Evolutionary conservation across 345 rosid genomes (phyloP).

Genomic region (Moringa oleifera): DNA sequence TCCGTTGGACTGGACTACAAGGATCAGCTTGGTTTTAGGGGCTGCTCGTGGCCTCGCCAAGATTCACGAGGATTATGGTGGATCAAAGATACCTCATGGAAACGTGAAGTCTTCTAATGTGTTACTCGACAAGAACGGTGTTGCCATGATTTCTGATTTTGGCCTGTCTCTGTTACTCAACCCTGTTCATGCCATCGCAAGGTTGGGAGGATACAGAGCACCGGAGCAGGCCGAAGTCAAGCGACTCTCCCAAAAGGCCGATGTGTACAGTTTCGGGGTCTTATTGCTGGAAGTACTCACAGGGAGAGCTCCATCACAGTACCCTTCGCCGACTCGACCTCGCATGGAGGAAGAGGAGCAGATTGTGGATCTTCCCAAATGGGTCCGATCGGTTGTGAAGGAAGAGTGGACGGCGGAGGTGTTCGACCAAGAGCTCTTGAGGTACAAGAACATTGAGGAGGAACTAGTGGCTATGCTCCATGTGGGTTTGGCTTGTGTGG

Average conservation of each 20-base stretch:
- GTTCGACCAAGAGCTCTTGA: slow-evolving; percentile 84
- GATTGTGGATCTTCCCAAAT: slow-evolving; percentile 69
- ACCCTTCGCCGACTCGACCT: slow-evolving; percentile 64
- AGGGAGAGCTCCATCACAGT: slow-evolving; percentile 69
- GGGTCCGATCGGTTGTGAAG: slow-evolving; percentile 93
- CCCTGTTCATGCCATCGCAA: slow-evolving; percentile 82
- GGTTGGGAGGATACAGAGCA: slow-evolving; percentile 89
- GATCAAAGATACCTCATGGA: slow-evolving; percentile 77
- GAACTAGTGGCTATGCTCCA: slow-evolving; percentile 91
- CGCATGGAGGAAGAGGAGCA: slow-evolving; percentile 55
- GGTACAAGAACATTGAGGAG: slow-evolving; percentile 94
- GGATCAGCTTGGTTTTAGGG: slow-evolving; percentile 81
- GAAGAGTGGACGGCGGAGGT: slow-evolving; percentile 99
- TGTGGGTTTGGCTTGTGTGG: slow-evolving; percentile 77
- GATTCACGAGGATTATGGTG: slow-evolving; percentile 64
- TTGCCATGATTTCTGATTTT: slow-evolving; percentile 78
- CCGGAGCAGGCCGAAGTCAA: slow-evolving; percentile 85
- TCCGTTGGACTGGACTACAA: slow-evolving; percentile 96
- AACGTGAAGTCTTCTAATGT: slow-evolving; percentile 82
- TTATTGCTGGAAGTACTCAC: slow-evolving; percentile 79
- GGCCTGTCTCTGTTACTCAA: slow-evolving; percentile 79
- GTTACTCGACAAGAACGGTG: slow-evolving; percentile 78
- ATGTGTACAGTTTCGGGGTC: slow-evolving; percentile 88
- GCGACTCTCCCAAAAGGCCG: slow-evolving; percentile 78
- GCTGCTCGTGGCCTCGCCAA: slow-evolving; percentile 84